A percentile compares a stretch with the other conserved stretches of the same genome.
Conservation (phyloP, 179 eudicot species). For the Corrigiola litoralis region DNA sequence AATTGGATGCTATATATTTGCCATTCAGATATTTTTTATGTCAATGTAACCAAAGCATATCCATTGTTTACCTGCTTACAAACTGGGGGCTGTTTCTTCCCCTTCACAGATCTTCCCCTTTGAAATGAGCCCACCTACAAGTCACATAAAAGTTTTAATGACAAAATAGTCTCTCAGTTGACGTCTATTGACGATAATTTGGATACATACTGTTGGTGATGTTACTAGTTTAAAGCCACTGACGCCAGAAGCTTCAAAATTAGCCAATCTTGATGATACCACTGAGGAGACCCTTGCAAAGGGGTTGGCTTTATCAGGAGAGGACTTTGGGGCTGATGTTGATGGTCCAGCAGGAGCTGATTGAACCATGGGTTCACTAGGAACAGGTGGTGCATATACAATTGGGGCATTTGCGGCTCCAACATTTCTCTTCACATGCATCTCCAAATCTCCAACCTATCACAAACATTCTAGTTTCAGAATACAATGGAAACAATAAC, state of each 20-base stretch:
- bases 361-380: constrained; percentile 47
- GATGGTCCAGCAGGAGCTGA: constrained; percentile 41
- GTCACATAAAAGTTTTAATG: background rate
- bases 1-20: no score
- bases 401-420: constrained; percentile 39
- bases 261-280: constrained; percentile 57
- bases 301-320: constrained; percentile 52
- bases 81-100: constrained; percentile 70
- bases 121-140: constrained; percentile 80
- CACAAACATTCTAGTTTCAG: constrained; percentile 7
- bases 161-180: constrained; percentile 7
- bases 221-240: constrained; percentile 66
- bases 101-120: constrained; percentile 67
- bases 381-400: constrained; percentile 50
- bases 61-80: constrained; percentile 90
- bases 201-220: constrained; percentile 66
- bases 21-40: no score
- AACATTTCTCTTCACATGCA: constrained; percentile 82
- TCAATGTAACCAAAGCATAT: no score
- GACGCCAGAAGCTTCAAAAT: constrained; percentile 76
- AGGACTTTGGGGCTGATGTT: constrained; percentile 47
- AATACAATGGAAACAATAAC: background rate
- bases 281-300: constrained; percentile 48
- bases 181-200: background rate
- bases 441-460: constrained; percentile 78